Evolutionary conservation across 768 basidiomycete species (phyloP).

Genomic region (Polyporus arcularius): DNA sequence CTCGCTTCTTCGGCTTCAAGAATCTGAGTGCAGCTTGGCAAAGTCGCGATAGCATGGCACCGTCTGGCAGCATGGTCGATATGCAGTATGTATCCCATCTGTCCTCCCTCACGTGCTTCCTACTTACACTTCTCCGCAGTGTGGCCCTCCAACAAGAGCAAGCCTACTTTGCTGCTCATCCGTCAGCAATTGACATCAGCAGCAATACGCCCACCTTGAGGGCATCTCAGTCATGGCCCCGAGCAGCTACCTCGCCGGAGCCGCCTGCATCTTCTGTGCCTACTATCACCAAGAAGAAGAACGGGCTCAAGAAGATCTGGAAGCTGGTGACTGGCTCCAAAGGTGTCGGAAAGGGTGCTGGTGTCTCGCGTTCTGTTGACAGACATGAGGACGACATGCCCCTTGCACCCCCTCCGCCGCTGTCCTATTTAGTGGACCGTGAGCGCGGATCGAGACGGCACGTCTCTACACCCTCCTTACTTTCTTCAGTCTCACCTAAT

Average conservation of each 20-base stretch:
- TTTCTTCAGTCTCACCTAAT: constrained; percentile 59
- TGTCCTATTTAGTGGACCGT: constrained; percentile 79
- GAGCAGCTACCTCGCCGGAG: constrained; percentile 13
- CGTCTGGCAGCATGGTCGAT: constrained; percentile 89
- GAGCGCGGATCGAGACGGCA: constrained; percentile 55
- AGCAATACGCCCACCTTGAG: constrained; percentile 32
- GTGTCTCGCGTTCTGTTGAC: constrained; percentile 42
- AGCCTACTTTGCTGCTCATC: constrained; percentile 24
- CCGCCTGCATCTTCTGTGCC: constrained; percentile 10
- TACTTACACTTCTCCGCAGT: constrained; percentile 40
- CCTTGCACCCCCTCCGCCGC: constrained; percentile 85
- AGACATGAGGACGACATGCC: constrained; percentile 70
- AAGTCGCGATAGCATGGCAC: constrained; percentile 80
- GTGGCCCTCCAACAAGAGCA: constrained; percentile 76
- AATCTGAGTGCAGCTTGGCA: constrained; percentile 72
- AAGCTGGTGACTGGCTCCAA: constrained; percentile 65
- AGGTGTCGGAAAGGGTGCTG: constrained; percentile 42
- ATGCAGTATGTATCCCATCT: constrained; percentile 72
- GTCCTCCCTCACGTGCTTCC: not conserved
- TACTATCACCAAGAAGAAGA: constrained; percentile 60
- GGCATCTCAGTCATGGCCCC: constrained; percentile 26
- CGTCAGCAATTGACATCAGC: constrained; percentile 27
- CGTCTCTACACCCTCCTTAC: constrained; percentile 69
- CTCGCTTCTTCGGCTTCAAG: constrained; percentile 77
- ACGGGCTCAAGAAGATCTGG: constrained; percentile 81